phyloP scores from a whole-genome alignment of 2,329 filamentous ascomycete species.

The Magnaporthiopsis rhizophila region DNA sequence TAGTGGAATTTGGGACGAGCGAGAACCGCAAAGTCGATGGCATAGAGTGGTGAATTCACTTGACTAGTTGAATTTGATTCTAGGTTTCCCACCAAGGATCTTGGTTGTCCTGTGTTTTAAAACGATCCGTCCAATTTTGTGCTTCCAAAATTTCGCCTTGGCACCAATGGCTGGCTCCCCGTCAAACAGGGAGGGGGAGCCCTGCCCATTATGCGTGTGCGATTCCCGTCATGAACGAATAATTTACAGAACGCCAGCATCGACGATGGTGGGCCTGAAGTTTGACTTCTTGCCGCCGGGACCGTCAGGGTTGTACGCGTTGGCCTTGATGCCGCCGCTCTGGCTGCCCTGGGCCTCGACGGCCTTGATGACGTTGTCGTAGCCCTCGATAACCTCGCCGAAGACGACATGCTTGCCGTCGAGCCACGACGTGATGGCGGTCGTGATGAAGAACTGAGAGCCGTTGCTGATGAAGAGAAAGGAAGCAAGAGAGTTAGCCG shows the following conservation, averaged over 20 bases:
- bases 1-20: background rate
- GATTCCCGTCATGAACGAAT: background rate
- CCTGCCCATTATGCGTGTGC: background rate
- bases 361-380: constrained; percentile 43
- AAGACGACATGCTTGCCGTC: constrained; percentile 80
- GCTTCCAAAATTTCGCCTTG: background rate
- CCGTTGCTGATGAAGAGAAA: constrained; percentile 66
- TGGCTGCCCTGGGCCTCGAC: constrained; percentile 52
- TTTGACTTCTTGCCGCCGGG: constrained; percentile 26
- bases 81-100: background rate
- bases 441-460: constrained; percentile 97
- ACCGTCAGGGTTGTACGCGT: constrained; percentile 36
- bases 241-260: constrained; percentile 12
- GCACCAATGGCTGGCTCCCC: background rate
- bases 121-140: background rate
- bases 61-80: background rate
- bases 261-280: constrained; percentile 15
- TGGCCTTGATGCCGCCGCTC: constrained; percentile 49
- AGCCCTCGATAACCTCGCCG: constrained; percentile 56
- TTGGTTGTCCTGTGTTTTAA: background rate
- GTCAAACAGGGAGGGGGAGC: background rate
- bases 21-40: background rate
- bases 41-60: background rate
- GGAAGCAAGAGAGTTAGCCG: constrained; percentile 14
- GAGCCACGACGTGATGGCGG: constrained; percentile 80